Percentiles rank a stretch among this genome's conserved stretches.
These are phyloP conservation scores for Helotiales sp. DNA, from an alignment of 2,329 filamentous ascomycete species.

Conservation along the genomic window DNA sequence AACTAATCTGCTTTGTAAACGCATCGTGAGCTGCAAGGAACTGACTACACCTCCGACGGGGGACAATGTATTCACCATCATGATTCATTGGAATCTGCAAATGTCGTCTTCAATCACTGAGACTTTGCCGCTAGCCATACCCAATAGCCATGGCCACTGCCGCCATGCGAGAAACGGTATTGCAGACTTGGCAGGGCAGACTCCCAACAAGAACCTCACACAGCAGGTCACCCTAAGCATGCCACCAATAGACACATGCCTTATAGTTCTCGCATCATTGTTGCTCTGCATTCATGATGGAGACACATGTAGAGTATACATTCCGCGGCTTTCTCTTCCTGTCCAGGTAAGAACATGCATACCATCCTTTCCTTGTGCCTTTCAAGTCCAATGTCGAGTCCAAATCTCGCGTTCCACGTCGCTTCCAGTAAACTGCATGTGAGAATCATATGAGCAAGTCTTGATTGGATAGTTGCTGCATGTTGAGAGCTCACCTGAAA, in stretches of 20 bases:
- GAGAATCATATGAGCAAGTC: not conserved
- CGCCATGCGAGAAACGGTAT: not conserved
- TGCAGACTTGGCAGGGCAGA: not conserved
- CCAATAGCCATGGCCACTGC: too few species aligned
- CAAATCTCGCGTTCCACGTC: slow-evolving; percentile 70
- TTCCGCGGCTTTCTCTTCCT: too few species aligned
- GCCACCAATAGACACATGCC: not conserved
- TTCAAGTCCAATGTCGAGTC: slow-evolving; percentile 74
- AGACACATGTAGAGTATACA: slow-evolving; percentile 3
- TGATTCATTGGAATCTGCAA: too few species aligned
- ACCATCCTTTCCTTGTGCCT: not conserved
- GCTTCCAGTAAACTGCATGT: slow-evolving; percentile 34
- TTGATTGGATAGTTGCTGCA: slow-evolving; percentile 1
- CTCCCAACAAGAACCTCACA: not conserved
- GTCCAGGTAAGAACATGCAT: slow-evolving; percentile 2
- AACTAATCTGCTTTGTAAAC: too few species aligned
- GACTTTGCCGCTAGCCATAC: too few species aligned
- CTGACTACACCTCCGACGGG: not conserved
- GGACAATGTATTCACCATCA: not conserved
- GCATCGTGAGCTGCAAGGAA: not conserved
- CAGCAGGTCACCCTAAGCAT: not conserved
- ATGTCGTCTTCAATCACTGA: not conserved
- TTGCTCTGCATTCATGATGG: not conserved
- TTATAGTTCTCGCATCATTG: not conserved
- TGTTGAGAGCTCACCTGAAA: slow-evolving; percentile 57